Evolutionary conservation across 2,329 filamentous ascomycete species (phyloP), one percentile per base, ranked within the genome.

Genomic region (Claviceps monticola): DNA sequence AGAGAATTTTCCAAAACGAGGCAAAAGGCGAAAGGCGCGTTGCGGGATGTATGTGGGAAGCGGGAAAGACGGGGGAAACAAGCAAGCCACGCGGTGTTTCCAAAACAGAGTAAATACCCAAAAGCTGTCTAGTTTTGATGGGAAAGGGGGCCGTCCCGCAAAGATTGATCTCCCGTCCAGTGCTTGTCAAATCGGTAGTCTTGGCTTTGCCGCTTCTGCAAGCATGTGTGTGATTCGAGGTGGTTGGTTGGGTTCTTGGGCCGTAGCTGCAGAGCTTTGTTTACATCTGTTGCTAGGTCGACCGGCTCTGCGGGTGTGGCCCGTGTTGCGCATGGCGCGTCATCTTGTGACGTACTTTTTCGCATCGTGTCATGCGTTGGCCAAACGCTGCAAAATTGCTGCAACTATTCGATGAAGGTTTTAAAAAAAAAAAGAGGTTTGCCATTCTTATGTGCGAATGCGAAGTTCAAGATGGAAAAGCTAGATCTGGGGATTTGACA

Each of bases 281-380:
- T 68, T 64, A 68, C 61, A 17, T 41, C 51, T 29, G 65, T 68
- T 67, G 65, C 64, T 56, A 56, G 58, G 65, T 59, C 62, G 58
- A 67, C 61, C 23, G 37, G 7, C 19, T 21, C 6, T 23, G 44
- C 7, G 39, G 29, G n/a, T 50, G 34, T 47, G 29, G 38, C 8
- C 42, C 17, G 19, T 43, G 39, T 41, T 43, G 39, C 9, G 39
- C 41, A 43, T 2, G 17, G 42, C 14, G n/a, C 19, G 19, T 16
- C 19, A 42, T 14, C 14, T 6, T 17, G 17, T 17, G 36, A 38
- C 46, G 21, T 39, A 36, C n/a, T 17, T 36, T 34, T 16, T 38
- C 16, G n/a, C 4, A 11, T 13, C 23, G 37, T 26, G 23, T 9
- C 48, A 43, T 43, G 23, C 23, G 29, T 14, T 26, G n/a, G 13